These are phyloP conservation scores for Chrysosporium keratinophilum DNA, from an alignment of 2,329 filamentous ascomycete genomes.

Conservation along the genomic window DNA sequence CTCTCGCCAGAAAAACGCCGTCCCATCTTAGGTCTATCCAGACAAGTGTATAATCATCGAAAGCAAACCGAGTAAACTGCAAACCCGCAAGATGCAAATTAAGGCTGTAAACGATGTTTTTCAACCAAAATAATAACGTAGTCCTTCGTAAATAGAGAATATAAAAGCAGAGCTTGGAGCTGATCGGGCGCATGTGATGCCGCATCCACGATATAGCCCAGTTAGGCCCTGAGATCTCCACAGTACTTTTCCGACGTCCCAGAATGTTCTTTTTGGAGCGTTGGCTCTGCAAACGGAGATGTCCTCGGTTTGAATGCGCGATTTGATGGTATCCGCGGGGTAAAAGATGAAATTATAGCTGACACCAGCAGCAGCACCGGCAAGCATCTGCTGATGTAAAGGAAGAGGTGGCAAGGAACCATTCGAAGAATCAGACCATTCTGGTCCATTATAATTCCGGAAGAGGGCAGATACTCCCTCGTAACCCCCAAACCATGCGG, in stretches of 20 bases:
- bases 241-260: constrained; percentile 58
- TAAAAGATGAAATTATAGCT: constrained; percentile 97
- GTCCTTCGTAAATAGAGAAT: constrained; percentile 83
- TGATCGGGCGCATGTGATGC: constrained; percentile 77
- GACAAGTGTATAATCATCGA: background rate
- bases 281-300: constrained; percentile 37
- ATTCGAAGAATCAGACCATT: constrained; percentile 9
- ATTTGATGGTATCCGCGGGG: constrained; percentile 95
- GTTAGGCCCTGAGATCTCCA: constrained; percentile 73
- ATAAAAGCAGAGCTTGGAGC: constrained; percentile 97
- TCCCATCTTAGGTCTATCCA: background rate
- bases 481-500: constrained; percentile 90
- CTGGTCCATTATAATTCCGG: constrained; percentile 44
- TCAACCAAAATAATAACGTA: constrained; percentile 57
- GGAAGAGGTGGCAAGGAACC: constrained; percentile 49
- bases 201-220: constrained; percentile 86
- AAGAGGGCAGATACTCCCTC: constrained; percentile 68
- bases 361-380: constrained; percentile 80
- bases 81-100: background rate
- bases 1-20: background rate
- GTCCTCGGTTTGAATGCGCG: constrained; percentile 84
- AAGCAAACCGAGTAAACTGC: no score
- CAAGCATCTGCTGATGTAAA: constrained; percentile 75
- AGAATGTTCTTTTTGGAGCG: constrained; percentile 55
- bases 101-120: background rate